Conservation (phyloP, 2,329 filamentous ascomycete species). For the Beauveria bassiana region DNA sequence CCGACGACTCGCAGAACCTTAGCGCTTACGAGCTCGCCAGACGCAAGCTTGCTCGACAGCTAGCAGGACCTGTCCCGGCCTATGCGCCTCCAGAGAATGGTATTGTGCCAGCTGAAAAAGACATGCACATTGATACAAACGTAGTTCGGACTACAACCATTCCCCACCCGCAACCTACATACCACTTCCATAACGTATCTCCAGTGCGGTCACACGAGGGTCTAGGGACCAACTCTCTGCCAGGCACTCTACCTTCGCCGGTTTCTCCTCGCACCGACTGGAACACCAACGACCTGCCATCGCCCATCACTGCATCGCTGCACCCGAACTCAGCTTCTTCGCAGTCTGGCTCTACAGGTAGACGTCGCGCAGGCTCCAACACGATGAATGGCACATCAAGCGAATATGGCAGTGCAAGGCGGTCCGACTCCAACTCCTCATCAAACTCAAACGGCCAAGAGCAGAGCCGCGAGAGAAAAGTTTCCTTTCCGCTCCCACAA, state of each 20-base stretch:
- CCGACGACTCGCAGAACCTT: conserved; percentile 30
- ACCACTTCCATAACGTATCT: conserved; percentile 12
- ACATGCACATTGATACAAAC: conserved; percentile 18
- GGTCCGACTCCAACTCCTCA: conserved; percentile 20
- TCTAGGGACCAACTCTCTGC: conserved; percentile 27
- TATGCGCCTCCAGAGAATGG: conserved; percentile 36
- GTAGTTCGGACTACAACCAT: conserved; percentile 13
- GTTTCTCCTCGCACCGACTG: conserved; percentile 39
- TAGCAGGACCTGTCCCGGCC: conserved; percentile 41
- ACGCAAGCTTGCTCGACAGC: conserved; percentile 42
- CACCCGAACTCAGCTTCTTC: conserved; percentile 17
- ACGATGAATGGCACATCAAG: conserved; percentile 13
- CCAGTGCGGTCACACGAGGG: conserved; percentile 16
- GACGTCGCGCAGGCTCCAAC: conserved; percentile 10
- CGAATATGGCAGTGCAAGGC: conserved; percentile 20
- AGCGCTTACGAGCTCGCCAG: conserved; percentile 44
- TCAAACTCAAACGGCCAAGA: conserved; percentile 17
- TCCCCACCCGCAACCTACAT: conserved; percentile 7
- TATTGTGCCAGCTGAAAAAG: conserved; percentile 22
- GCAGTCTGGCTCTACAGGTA: conserved; percentile 15
- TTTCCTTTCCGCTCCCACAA: conserved; percentile 16
- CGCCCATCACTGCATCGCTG: conserved; percentile 30
- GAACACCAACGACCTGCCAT: conserved; percentile 34
- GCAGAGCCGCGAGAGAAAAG: conserved; percentile 13
- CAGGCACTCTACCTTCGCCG: conserved; percentile 39